These are phyloP conservation scores for Eragrostis nindensis DNA, from an alignment of 176 grass and related monocot species.

Conservation along the genomic window DNA sequence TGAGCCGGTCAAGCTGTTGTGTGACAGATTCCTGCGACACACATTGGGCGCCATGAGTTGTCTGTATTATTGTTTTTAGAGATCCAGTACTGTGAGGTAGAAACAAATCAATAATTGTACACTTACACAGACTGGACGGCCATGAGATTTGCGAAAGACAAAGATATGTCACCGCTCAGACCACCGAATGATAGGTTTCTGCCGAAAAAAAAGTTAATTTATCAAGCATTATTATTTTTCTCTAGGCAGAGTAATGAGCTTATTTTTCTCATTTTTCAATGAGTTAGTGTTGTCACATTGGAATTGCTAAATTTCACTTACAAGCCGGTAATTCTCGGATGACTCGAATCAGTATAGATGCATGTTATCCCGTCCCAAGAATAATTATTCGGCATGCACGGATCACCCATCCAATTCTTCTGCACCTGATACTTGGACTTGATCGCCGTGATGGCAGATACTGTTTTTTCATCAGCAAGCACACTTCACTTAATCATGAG, in stretches of 20 bases:
- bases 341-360: constrained; percentile 43
- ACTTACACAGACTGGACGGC: constrained; percentile 54
- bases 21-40: constrained; percentile 56
- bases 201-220: too few species aligned
- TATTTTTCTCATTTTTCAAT: too few species aligned
- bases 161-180: constrained; percentile 53
- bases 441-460: constrained; percentile 51
- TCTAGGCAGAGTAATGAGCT: too few species aligned
- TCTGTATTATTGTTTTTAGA: neutral
- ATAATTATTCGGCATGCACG: constrained; percentile 44
- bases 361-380: constrained; percentile 58
- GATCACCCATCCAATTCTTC: constrained; percentile 65
- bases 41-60: too few species aligned
- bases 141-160: constrained; percentile 55
- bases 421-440: constrained; percentile 46
- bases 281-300: too few species aligned
- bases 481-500: too few species aligned
- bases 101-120: neutral
- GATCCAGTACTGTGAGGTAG: too few species aligned
- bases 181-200: constrained; percentile 57
- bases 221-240: too few species aligned
- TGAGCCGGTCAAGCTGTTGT: constrained; percentile 55
- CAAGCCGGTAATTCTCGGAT: constrained; percentile 48
- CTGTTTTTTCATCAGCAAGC: constrained; percentile 23
- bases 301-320: neutral